phyloP scores from a whole-genome alignment of 148 eudicot species.

The Rhododendron williamsianum region DNA sequence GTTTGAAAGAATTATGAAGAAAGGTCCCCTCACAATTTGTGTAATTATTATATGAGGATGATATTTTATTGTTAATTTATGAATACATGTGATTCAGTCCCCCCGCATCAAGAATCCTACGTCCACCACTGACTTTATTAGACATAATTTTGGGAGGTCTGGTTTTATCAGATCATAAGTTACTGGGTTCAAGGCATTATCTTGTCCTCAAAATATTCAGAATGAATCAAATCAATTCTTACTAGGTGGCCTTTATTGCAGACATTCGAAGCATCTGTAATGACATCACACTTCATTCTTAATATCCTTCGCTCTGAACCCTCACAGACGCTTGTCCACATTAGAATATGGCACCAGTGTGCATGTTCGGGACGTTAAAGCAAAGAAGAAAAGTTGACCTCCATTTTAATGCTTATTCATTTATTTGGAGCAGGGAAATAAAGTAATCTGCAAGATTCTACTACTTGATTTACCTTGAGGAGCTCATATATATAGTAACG shows the following conservation, averaged over 20 bases:
- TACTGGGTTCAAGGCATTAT: neutral
- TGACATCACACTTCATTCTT: neutral
- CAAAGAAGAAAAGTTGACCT: neutral
- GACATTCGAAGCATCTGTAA: neutral
- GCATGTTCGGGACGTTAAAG: neutral
- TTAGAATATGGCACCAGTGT: neutral
- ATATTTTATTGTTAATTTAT: no score
- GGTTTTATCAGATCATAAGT: neutral
- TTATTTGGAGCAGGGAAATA: neutral
- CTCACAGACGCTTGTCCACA: neutral
- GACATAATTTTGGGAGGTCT: neutral
- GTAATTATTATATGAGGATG: no score
- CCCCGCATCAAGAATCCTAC: no score
- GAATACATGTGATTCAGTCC: no score
- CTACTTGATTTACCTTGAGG: conserved; percentile 28
- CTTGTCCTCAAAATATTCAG: neutral
- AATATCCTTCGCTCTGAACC: neutral
- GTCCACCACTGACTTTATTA: neutral
- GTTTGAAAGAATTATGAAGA: no score
- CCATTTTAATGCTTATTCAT: neutral
- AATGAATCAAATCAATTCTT: neutral
- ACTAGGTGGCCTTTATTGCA: neutral
- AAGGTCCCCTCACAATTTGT: no score
- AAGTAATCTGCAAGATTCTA: neutral
- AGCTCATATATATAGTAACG: conserved; percentile 42